phyloP scores from a whole-genome alignment of 2,329 filamentous ascomycete species.

The Triangularia setosa region DNA sequence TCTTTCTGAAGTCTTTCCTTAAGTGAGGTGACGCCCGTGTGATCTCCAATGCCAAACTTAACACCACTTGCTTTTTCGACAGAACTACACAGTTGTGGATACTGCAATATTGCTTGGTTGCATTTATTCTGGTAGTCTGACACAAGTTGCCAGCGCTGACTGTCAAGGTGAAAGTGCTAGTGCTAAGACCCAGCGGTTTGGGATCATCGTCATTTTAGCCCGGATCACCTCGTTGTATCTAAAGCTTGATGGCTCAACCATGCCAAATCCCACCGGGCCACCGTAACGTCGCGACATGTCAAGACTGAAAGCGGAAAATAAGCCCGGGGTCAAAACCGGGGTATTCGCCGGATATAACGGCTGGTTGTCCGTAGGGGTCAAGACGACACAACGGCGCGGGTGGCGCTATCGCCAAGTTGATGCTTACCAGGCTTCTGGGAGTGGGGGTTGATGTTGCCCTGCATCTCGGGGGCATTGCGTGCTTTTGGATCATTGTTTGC shows the following conservation, averaged over 20 bases:
- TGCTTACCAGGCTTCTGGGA: background rate
- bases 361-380: background rate
- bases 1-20: too few species aligned
- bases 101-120: too few species aligned
- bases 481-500: background rate
- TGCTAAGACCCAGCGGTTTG: background rate
- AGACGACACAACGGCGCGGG: constrained; percentile 5
- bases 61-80: too few species aligned
- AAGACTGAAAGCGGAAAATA: background rate
- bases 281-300: background rate
- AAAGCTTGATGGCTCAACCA: background rate
- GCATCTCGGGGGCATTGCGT: background rate
- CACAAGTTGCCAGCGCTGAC: too few species aligned
- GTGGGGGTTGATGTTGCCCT: background rate
- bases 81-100: too few species aligned
- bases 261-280: background rate
- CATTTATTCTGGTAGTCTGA: too few species aligned
- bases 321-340: background rate
- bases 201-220: background rate
- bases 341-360: background rate
- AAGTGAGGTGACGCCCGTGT: too few species aligned
- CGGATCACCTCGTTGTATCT: background rate
- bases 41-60: too few species aligned
- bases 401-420: constrained; percentile 1
- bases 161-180: too few species aligned